Evolutionary conservation across 1,284 basidiomycete species (phyloP), one percentile per base, ranked within the genome.

Genomic region (Coniferiporia weirii): DNA sequence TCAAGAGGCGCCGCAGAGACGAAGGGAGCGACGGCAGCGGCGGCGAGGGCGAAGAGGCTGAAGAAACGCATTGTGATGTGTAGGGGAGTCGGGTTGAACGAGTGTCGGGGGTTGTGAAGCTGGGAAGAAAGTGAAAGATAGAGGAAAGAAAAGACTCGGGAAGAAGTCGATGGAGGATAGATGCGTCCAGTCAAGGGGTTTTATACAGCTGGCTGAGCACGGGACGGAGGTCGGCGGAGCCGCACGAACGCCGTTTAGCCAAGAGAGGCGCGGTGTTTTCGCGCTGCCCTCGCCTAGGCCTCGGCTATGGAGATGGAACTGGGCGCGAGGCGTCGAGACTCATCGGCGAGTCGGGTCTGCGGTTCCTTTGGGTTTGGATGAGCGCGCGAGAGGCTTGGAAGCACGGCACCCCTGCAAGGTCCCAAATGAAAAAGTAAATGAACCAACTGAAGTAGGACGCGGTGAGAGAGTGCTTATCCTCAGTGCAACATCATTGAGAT

Each of bases 41-140:
- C 59, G 45, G 59, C 59, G 40, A 59, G 43, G 22, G 59, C 40
- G 47, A 60, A 49, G 59, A 60, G 19, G 38, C 22, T 47, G 54
- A 52, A 56, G 47, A 38, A 60, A 27, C 59, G 59, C 59, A 60
- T 60, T 54, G 43, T 27, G 27, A 27, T 27, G 27, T 27, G 27
- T 60, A 12, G 19, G 32, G 32, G 56, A 51, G 53, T 59, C 54
- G 52, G 52, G 36, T 59, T 32, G 49, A 59, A 59, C 20, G 57
- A 59, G 52, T 59, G 57, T 48, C 52, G 46, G 34, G 57, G 36
- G 43, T 35, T 34, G 34, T n/a, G 52, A 45, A 27, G 38, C 4
- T 20, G 19, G 40, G 53, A 13, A 27, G 17, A 36, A n/a, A 32
- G 9, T n/a, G 17, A 15, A 32, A 2, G 49, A 51, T 34, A n/a